These are phyloP conservation scores for Oryza officinalis DNA, from an alignment of 176 grass and related monocot species.

Conservation along the genomic window DNA sequence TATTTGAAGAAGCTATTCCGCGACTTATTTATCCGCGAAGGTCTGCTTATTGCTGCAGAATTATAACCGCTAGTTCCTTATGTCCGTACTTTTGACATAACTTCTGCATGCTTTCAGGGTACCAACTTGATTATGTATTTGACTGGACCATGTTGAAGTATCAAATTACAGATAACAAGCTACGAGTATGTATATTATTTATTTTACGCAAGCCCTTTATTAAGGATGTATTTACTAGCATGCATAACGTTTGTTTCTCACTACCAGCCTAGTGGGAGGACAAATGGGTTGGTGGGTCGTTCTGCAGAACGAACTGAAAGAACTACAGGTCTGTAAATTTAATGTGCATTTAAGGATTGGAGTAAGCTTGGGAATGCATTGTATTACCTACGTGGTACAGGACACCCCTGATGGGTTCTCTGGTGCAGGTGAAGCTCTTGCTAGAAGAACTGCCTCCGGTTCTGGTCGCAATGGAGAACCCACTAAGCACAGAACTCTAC, in stretches of 20 bases:
- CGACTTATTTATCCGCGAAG: constrained; percentile 79
- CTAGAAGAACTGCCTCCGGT: constrained; percentile 51
- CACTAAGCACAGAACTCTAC: constrained; percentile 55
- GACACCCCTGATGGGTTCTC: constrained; percentile 45
- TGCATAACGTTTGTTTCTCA: constrained; percentile 36
- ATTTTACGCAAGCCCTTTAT: constrained; percentile 21
- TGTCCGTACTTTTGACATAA: neutral
- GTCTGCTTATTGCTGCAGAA: constrained; percentile 36
- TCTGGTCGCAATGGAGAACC: constrained; percentile 51
- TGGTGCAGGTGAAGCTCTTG: constrained; percentile 56
- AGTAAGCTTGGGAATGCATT: neutral
- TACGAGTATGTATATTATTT: constrained; percentile 42
- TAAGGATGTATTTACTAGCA: neutral
- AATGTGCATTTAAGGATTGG: constrained; percentile 6
- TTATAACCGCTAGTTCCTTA: constrained; percentile 1
- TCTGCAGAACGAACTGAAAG: constrained; percentile 60
- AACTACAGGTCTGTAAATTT: constrained; percentile 49
- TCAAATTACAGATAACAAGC: constrained; percentile 58
- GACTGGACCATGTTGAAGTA: constrained; percentile 83
- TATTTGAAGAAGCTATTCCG: constrained; percentile 84
- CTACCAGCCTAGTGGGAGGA: constrained; percentile 37
- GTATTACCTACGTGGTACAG: constrained; percentile 16
- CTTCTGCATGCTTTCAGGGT: constrained; percentile 55
- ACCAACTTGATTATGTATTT: constrained; percentile 84
- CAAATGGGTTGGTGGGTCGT: constrained; percentile 50